phyloP scores from a whole-genome alignment of 371 early-diverging fungal genomes.

The Mucor mucedo region DNA sequence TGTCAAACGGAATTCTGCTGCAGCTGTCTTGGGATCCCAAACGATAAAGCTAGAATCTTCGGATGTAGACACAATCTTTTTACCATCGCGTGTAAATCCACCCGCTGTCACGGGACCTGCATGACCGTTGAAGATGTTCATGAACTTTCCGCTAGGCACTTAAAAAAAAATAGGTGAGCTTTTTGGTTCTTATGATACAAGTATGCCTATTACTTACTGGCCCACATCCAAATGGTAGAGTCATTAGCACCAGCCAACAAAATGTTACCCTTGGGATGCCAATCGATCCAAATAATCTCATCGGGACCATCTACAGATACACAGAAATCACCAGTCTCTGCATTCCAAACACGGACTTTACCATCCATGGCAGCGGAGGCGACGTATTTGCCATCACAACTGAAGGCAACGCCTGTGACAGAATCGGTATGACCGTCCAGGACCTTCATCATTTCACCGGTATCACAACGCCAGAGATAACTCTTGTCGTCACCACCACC shows the following conservation, averaged over 20 bases:
- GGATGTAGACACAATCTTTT: slow-evolving; percentile 80
- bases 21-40: slow-evolving; percentile 94
- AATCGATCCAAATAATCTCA: slow-evolving; percentile 85
- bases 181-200: no score
- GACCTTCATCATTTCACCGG: slow-evolving; percentile 74
- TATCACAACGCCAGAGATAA: slow-evolving; percentile 88
- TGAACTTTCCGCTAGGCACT: slow-evolving; percentile 85
- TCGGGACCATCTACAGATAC: slow-evolving; percentile 86
- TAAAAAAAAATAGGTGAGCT: neutral
- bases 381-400: slow-evolving; percentile 81
- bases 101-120: slow-evolving; percentile 86
- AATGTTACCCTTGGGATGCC: slow-evolving; percentile 95
- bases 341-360: slow-evolving; percentile 83
- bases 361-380: slow-evolving; percentile 98
- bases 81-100: slow-evolving; percentile 88
- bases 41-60: slow-evolving; percentile 85
- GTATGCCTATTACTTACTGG: slow-evolving; percentile 54
- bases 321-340: slow-evolving; percentile 64
- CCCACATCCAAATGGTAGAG: slow-evolving; percentile 96
- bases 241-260: slow-evolving; percentile 88
- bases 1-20: slow-evolving; percentile 63
- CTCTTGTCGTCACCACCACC: slow-evolving; percentile 96
- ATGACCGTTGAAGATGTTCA: slow-evolving; percentile 94
- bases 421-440: slow-evolving; percentile 86
- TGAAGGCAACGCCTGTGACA: slow-evolving; percentile 85